Evolutionary conservation across 2,329 filamentous ascomycete species (phyloP).

Genomic region (Claviceps capensis): DNA sequence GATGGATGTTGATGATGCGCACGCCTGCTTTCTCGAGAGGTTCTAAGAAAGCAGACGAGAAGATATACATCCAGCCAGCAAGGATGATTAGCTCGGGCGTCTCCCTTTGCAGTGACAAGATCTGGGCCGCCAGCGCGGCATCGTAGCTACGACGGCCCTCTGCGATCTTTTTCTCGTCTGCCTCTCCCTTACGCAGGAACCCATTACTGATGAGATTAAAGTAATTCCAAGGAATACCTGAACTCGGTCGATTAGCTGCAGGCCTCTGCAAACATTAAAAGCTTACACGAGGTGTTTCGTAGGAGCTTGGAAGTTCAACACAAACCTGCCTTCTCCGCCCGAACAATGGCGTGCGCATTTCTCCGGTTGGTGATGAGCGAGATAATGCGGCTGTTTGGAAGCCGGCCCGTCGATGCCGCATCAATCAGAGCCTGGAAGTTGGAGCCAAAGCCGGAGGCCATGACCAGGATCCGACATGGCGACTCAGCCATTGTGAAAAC

Average conservation of each 20-base stretch:
- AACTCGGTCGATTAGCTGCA: neutral
- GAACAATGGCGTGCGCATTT: slow-evolving; percentile 29
- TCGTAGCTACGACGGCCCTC: slow-evolving; percentile 59
- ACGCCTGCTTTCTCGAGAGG: slow-evolving; percentile 50
- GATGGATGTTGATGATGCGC: slow-evolving; percentile 72
- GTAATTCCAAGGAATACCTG: slow-evolving; percentile 57
- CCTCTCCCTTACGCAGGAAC: slow-evolving; percentile 42
- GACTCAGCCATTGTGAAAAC: neutral
- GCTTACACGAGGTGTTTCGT: neutral
- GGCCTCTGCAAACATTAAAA: too few species aligned
- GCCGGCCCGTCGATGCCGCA: slow-evolving; percentile 24
- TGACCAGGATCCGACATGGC: slow-evolving; percentile 44
- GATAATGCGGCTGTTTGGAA: slow-evolving; percentile 29
- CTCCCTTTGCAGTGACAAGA: slow-evolving; percentile 38
- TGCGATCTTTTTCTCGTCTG: slow-evolving; percentile 37
- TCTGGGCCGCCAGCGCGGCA: slow-evolving; percentile 53
- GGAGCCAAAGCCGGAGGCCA: slow-evolving; percentile 61
- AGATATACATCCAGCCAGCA: slow-evolving; percentile 79
- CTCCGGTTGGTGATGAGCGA: slow-evolving; percentile 34
- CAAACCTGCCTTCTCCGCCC: slow-evolving; percentile 30
- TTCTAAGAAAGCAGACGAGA: slow-evolving; percentile 54
- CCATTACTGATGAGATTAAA: slow-evolving; percentile 72
- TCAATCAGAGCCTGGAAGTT: slow-evolving; percentile 65
- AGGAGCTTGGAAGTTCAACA: too few species aligned
- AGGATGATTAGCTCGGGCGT: slow-evolving; percentile 64